These are phyloP conservation scores for Cryomyces antarcticus DNA, from an alignment of 495 filamentous ascomycete genomes.

Conservation along the genomic window DNA sequence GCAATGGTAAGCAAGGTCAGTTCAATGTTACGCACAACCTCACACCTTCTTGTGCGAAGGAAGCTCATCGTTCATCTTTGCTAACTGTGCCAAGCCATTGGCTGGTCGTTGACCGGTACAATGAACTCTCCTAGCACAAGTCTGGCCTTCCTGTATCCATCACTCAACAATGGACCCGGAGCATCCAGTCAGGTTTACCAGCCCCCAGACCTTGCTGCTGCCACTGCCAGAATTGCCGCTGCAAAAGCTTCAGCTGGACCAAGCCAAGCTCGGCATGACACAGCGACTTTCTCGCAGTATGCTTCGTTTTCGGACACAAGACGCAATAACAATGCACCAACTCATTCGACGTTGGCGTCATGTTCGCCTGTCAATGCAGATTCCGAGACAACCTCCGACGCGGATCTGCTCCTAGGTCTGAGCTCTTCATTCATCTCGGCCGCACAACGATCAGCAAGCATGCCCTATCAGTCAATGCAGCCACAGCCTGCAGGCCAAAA, in stretches of 20 bases:
- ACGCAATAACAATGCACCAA: too few relatives aligned
- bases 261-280: not conserved
- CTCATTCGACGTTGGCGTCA: too few relatives aligned
- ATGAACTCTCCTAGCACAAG: slow-evolving; percentile 66
- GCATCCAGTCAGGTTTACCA: slow-evolving; percentile 1
- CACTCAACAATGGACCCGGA: slow-evolving; percentile 8
- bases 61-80: not conserved
- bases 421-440: slow-evolving; percentile 7
- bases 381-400: slow-evolving; percentile 10
- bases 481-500: not conserved
- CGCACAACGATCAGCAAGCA: not conserved
- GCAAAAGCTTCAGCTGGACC: not conserved
- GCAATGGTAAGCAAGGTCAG: too few relatives aligned
- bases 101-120: slow-evolving; percentile 60
- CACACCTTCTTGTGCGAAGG: too few relatives aligned
- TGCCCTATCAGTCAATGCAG: not conserved
- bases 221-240: slow-evolving; percentile 7
- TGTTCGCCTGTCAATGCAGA: slow-evolving; percentile 4
- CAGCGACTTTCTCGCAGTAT: slow-evolving; percentile 2
- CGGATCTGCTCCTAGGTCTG: slow-evolving; percentile 13
- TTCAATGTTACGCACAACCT: too few relatives aligned
- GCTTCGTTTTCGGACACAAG: not conserved
- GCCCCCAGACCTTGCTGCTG: slow-evolving; percentile 8
- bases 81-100: slow-evolving; percentile 29
- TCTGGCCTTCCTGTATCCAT: slow-evolving; percentile 49